Conservation (phyloP, 176 grass and related monocot species). For the Zea mays region Zm-B73-REFERENCE-NAM-5.0 NC_050096.1:91490001-91490500, state of each 20-base stretch:
- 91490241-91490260: conserved; percentile 61
- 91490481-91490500: conserved; percentile 7
- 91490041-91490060: background rate
- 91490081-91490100: conserved; percentile 58
- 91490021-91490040: background rate
- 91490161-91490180: conserved; percentile 98
- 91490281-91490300: conserved; percentile 66
- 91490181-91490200: conserved; percentile 98
- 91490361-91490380: conserved; percentile 68
- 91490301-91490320: conserved; percentile 55
- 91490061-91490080: conserved; percentile 15
- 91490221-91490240: conserved; percentile 46
- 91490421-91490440: conserved; percentile 34
- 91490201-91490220: conserved; percentile 66
- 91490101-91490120: conserved; percentile 59
- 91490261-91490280: conserved; percentile 77
- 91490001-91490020: background rate
- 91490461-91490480: background rate
- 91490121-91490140: conserved; percentile 66
- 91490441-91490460: background rate
- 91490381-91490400: conserved; percentile 59
- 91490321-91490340: conserved; percentile 44
- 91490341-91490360: conserved; percentile 55
- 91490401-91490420: conserved; percentile 85
- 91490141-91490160: conserved; percentile 91